Conservation (phyloP, 108 stramenopile species). For the Chaetoceros tenuissimus region DNA sequence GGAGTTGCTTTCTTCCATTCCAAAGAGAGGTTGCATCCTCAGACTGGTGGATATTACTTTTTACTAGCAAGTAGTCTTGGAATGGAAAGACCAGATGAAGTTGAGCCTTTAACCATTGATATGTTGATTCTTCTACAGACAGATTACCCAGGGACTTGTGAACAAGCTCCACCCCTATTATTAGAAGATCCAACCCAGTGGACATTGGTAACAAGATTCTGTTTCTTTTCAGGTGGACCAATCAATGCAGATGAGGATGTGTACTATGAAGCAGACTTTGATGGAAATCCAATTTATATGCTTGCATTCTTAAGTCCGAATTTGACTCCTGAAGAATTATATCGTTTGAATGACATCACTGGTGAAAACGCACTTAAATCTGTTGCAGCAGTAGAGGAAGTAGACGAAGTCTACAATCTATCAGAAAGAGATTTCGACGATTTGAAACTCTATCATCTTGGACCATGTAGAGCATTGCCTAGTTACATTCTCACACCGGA, state of each 20-base stretch:
- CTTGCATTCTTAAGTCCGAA: slow-evolving; percentile 74
- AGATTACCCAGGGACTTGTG: slow-evolving; percentile 71
- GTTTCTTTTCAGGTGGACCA: slow-evolving; percentile 86
- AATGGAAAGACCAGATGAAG: slow-evolving; percentile 73
- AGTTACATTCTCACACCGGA: slow-evolving; percentile 68
- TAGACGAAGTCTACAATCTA: slow-evolving; percentile 78
- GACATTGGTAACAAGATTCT: slow-evolving; percentile 80
- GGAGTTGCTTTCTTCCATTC: slow-evolving; percentile 53
- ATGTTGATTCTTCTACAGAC: slow-evolving; percentile 75
- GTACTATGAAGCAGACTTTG: slow-evolving; percentile 76
- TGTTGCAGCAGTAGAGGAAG: slow-evolving; percentile 57
- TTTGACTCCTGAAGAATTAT: slow-evolving; percentile 72
- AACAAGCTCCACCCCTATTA: slow-evolving; percentile 50
- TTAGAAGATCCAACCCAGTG: slow-evolving; percentile 69
- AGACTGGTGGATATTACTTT: slow-evolving; percentile 76
- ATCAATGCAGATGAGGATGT: slow-evolving; percentile 86
- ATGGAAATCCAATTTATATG: slow-evolving; percentile 82
- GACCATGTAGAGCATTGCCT: slow-evolving; percentile 77
- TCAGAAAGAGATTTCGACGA: slow-evolving; percentile 79
- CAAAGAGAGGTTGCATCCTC: slow-evolving; percentile 65
- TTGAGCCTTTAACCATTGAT: slow-evolving; percentile 78
- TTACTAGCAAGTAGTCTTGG: slow-evolving; percentile 67
- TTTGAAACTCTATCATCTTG: slow-evolving; percentile 77
- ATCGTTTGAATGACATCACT: slow-evolving; percentile 40
- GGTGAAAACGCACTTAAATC: slow-evolving; percentile 37